Percentiles rank a stretch among this genome's conserved stretches.
Conservation (phyloP, 306 rosid species). For the Trifolium fragiferum region DNA sequence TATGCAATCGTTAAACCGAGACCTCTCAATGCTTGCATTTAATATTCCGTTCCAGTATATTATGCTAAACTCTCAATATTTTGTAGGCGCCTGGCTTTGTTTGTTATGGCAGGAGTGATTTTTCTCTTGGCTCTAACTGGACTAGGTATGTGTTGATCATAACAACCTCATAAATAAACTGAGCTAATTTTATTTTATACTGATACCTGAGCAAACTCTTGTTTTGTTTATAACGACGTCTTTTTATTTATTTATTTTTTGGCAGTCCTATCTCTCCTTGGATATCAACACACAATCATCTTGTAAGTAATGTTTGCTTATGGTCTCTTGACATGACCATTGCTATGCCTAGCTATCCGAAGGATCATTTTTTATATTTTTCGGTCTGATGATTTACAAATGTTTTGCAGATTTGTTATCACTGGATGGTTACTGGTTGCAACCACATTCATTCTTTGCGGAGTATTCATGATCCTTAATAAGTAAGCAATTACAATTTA, state of each 20-base stretch:
- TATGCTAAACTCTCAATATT: slow-evolving; percentile 48
- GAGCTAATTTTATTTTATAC: slow-evolving; percentile 18
- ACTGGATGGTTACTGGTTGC: slow-evolving; percentile 97
- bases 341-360: slow-evolving; percentile 24
- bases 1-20: slow-evolving; percentile 52
- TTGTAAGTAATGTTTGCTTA: slow-evolving; percentile 61
- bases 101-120: slow-evolving; percentile 80
- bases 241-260: slow-evolving; percentile 35
- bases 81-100: slow-evolving; percentile 74
- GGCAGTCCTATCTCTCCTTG: slow-evolving; percentile 80
- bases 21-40: slow-evolving; percentile 24
- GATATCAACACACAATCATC: slow-evolving; percentile 85
- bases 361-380: slow-evolving; percentile 17
- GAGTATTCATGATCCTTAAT: slow-evolving; percentile 82
- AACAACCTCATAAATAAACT: slow-evolving; percentile 22
- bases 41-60: not conserved
- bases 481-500: slow-evolving; percentile 59
- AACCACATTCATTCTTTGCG: slow-evolving; percentile 84
- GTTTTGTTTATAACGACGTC: slow-evolving; percentile 23
- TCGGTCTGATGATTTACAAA: slow-evolving; percentile 45
- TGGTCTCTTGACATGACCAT: slow-evolving; percentile 14
- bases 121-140: slow-evolving; percentile 84
- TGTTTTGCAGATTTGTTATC: slow-evolving; percentile 78
- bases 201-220: slow-evolving; percentile 3
- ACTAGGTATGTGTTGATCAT: slow-evolving; percentile 61